These are phyloP conservation scores for Teratosphaeria gauchensis DNA, from an alignment of 2,329 filamentous ascomycete genomes.

Conservation along the genomic window DNA sequence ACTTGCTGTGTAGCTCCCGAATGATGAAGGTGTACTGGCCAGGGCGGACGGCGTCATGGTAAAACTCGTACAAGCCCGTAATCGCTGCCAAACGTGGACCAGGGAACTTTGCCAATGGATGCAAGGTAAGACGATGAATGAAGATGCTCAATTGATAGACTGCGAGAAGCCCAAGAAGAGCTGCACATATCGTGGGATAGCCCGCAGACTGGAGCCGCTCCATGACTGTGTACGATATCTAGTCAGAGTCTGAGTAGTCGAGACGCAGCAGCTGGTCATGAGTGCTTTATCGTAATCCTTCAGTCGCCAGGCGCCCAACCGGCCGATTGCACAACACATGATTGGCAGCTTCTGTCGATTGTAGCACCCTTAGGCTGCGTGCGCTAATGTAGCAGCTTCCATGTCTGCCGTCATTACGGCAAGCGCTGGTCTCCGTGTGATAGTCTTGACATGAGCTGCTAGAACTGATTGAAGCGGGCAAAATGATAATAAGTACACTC, in stretches of 20 bases:
- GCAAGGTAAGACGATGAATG: constrained; percentile 7
- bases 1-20: constrained; percentile 8
- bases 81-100: constrained; percentile 16
- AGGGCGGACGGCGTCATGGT: constrained; percentile 11
- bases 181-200: background rate
- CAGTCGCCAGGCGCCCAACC: background rate
- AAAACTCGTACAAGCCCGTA: constrained; percentile 17
- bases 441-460: too few species aligned
- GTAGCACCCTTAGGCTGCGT: background rate
- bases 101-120: constrained; percentile 16
- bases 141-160: background rate
- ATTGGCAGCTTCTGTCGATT: background rate
- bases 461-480: too few species aligned
- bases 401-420: background rate
- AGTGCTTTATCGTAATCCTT: background rate
- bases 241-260: background rate
- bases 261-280: background rate
- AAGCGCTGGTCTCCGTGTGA: background rate
- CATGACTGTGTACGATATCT: background rate
- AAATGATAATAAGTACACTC: too few species aligned
- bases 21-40: constrained; percentile 14
- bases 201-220: background rate
- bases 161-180: background rate
- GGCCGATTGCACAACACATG: background rate
- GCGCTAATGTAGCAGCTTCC: background rate